Evolutionary conservation across 2,329 filamentous ascomycete species (phyloP).

Genomic region (Aspergillus spinulosporus): DNA sequence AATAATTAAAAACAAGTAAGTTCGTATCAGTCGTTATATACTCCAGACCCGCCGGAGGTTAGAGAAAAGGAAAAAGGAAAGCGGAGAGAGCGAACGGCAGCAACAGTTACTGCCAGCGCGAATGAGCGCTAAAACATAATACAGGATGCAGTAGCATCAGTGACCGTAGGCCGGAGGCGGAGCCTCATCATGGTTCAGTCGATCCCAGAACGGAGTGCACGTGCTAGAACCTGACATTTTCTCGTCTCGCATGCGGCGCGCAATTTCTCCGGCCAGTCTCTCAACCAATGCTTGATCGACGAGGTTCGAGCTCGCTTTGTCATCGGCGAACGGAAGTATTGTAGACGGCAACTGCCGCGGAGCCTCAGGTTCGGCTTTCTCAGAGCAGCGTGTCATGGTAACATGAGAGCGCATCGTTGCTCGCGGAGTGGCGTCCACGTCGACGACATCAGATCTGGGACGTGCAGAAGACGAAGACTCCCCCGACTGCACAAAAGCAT

Average conservation of each 20-base stretch:
- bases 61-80: slow-evolving; percentile 17
- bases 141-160: slow-evolving; percentile 24
- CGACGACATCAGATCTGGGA: slow-evolving; percentile 22
- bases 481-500: slow-evolving; percentile 26
- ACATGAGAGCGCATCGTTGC: slow-evolving; percentile 25
- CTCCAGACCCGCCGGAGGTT: slow-evolving; percentile 22
- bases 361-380: slow-evolving; percentile 32
- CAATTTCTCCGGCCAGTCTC: slow-evolving; percentile 89
- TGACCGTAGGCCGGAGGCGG: slow-evolving; percentile 50
- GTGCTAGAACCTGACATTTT: slow-evolving; percentile 52
- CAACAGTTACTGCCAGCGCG: slow-evolving; percentile 12
- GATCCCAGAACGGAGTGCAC: slow-evolving; percentile 41
- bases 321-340: slow-evolving; percentile 39
- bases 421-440: slow-evolving; percentile 38
- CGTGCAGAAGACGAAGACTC: slow-evolving; percentile 27
- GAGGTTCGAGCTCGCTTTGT: slow-evolving; percentile 35
- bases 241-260: slow-evolving; percentile 79
- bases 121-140: slow-evolving; percentile 4
- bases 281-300: slow-evolving; percentile 51
- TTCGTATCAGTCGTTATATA: slow-evolving; percentile 26
- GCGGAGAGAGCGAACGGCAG: slow-evolving; percentile 18
- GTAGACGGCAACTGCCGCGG: slow-evolving; percentile 34
- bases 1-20: slow-evolving; percentile 20
- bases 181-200: slow-evolving; percentile 35
- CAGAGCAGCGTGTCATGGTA: slow-evolving; percentile 19